Evolutionary conservation across 2,329 filamentous ascomycete species (phyloP).

Genomic region (Nemania serpens): DNA sequence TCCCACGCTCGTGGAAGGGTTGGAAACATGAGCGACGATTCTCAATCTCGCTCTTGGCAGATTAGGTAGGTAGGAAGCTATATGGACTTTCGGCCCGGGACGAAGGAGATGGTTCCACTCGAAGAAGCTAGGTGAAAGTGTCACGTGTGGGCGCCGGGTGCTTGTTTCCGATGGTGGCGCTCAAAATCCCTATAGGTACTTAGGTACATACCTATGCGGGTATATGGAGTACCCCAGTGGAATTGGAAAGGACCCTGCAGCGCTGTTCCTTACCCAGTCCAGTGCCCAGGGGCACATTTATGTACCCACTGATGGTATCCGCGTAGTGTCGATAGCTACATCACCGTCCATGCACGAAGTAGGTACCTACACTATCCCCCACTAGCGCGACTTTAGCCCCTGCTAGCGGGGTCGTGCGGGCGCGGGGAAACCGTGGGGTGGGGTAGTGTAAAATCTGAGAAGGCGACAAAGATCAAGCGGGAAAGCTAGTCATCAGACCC

Average conservation of each 20-base stretch:
- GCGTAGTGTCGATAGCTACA: no score
- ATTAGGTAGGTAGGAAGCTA: conserved; percentile 22
- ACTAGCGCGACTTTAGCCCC: background rate
- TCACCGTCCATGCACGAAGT: no score
- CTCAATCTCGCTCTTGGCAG: background rate
- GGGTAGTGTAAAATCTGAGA: conserved; percentile 18
- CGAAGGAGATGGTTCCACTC: conserved; percentile 26
- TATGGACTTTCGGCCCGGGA: conserved; percentile 46
- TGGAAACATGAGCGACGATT: no score
- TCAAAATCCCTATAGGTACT: background rate
- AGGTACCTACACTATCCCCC: no score
- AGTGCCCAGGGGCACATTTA: no score
- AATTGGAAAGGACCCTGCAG: conserved; percentile 24
- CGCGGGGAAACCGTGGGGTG: conserved; percentile 5
- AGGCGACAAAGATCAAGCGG: conserved; percentile 18
- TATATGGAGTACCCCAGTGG: background rate
- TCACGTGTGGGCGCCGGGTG: conserved; percentile 32
- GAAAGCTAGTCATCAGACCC: background rate
- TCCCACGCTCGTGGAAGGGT: conserved; percentile 24
- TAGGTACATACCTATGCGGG: no score
- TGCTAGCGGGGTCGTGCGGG: conserved; percentile 30
- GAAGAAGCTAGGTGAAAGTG: conserved; percentile 13
- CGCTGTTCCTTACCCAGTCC: background rate
- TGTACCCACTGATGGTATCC: no score
- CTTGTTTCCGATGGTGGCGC: conserved; percentile 36